These are phyloP conservation scores for Rhododendron mucronatum DNA, from an alignment of 148 eudicot genomes.

Conservation along the genomic window DNA sequence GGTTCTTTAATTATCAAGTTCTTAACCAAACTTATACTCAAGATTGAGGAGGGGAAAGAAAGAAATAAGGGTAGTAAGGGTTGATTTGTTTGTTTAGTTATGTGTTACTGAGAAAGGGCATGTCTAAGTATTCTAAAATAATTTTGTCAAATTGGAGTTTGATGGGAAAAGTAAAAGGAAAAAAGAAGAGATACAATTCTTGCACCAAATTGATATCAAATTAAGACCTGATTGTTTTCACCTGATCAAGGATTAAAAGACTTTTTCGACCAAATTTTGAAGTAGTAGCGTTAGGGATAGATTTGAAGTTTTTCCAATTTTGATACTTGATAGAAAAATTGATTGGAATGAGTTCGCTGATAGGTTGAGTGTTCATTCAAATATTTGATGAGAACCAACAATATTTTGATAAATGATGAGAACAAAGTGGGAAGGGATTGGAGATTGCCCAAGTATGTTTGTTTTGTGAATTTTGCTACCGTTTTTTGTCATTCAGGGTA, in stretches of 20 bases:
- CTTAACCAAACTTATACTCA: background rate
- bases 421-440: background rate
- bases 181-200: background rate
- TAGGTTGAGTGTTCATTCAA: background rate
- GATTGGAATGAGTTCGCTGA: background rate
- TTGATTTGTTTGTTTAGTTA: background rate
- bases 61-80: background rate
- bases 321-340: background rate
- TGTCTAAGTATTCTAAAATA: background rate
- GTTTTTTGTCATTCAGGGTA: conserved; percentile 37
- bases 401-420: background rate
- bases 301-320: background rate
- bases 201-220: background rate
- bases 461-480: background rate
- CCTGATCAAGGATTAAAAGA: background rate
- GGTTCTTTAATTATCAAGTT: background rate
- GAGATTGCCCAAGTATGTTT: background rate
- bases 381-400: background rate
- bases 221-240: background rate
- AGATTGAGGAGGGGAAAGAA: background rate
- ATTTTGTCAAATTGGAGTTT: background rate
- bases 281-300: background rate
- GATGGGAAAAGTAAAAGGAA: background rate
- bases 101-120: background rate
- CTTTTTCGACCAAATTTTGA: background rate